A percentile compares a stretch with the other conserved stretches of the same genome.
Conservation (phyloP, 768 basidiomycete genomes). For the Sistotremastrum niveocremeum region DNA sequence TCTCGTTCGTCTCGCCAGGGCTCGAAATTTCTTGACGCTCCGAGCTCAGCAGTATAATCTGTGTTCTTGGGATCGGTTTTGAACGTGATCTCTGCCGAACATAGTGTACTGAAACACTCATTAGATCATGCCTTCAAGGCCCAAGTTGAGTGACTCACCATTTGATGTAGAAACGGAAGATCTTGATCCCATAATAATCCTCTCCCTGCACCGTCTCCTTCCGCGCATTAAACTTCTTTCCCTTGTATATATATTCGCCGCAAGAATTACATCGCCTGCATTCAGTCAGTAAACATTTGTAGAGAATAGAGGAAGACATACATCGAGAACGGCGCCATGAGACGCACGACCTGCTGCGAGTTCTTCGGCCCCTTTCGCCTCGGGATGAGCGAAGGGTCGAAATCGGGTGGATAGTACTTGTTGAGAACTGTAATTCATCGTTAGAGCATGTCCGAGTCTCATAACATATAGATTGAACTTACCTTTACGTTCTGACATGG, state of each 20-base stretch:
- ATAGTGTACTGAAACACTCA: slow-evolving; percentile 52
- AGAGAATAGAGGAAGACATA: slow-evolving; percentile 20
- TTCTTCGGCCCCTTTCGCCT: slow-evolving; percentile 84
- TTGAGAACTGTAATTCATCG: slow-evolving; percentile 52
- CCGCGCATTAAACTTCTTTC: slow-evolving; percentile 98
- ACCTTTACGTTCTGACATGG: slow-evolving; percentile 83
- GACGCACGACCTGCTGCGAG: slow-evolving; percentile 91
- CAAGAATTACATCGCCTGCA: slow-evolving; percentile 84
- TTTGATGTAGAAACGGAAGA: slow-evolving; percentile 87
- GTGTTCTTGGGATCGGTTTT: slow-evolving; percentile 99
- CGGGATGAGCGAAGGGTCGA: slow-evolving; percentile 93
- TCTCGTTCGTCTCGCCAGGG: slow-evolving; percentile 83
- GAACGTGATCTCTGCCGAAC: slow-evolving; percentile 98
- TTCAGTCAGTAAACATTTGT: slow-evolving; percentile 2
- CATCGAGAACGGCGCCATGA: slow-evolving; percentile 99
- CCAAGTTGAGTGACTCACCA: slow-evolving; percentile 36
- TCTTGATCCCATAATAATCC: slow-evolving; percentile 97
- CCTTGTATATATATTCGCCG: slow-evolving; percentile 98
- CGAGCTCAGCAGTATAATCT: slow-evolving; percentile 87
- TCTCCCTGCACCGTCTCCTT: slow-evolving; percentile 98
- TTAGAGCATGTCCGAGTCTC: background rate
- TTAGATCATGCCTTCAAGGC: background rate
- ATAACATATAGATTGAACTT: slow-evolving; percentile 1
- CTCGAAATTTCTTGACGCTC: slow-evolving; percentile 95
- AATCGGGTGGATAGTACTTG: slow-evolving; percentile 96